Evolutionary conservation across 495 filamentous ascomycete species (phyloP).

Genomic region (Tuber umbilicatum): DNA sequence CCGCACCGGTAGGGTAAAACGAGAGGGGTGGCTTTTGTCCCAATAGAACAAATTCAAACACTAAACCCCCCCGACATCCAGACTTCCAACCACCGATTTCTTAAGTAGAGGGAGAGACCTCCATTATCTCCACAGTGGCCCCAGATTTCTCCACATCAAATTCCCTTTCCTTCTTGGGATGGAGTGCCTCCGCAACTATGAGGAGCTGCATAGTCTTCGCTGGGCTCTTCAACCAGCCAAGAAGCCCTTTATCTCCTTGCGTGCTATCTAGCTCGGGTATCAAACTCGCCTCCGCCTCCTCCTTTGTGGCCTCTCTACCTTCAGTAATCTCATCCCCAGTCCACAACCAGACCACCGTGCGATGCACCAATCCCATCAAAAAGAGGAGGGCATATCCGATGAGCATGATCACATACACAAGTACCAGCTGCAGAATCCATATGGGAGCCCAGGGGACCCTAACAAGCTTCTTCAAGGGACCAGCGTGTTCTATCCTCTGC

Average conservation of each 20-base stretch:
- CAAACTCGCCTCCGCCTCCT: background rate
- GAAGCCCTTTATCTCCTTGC: background rate
- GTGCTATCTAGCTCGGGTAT: background rate
- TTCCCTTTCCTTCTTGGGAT: background rate
- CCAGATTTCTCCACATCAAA: too few species aligned
- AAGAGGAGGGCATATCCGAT: background rate
- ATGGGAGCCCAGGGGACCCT: background rate
- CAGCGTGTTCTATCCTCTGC: background rate
- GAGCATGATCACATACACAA: background rate
- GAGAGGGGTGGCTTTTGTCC: too few species aligned
- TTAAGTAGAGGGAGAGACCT: background rate
- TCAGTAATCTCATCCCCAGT: background rate
- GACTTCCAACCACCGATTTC: background rate
- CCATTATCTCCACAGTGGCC: too few species aligned
- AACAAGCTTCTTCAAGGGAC: background rate
- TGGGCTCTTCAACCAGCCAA: background rate
- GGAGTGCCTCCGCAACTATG: background rate
- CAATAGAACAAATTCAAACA: background rate
- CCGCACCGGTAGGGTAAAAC: too few species aligned
- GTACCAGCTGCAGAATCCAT: background rate
- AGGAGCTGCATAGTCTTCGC: background rate
- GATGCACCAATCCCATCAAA: background rate
- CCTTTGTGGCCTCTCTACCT: background rate
- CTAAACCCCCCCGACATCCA: background rate
- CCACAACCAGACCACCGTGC: background rate